Conservation (phyloP, 2,329 filamentous ascomycete species). For the Diplocarpon rosae region DNA sequence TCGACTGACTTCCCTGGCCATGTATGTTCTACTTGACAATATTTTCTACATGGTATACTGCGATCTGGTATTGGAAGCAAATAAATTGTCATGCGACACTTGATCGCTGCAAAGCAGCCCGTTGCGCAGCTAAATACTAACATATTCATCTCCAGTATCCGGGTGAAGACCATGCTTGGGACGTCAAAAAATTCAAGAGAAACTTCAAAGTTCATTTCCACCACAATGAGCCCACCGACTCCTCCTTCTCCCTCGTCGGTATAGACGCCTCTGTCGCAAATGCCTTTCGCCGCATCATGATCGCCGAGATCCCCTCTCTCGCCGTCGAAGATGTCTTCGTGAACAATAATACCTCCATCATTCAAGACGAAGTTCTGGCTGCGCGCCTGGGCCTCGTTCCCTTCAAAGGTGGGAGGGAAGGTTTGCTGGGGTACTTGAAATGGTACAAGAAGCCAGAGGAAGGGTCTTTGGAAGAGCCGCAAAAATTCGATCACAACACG, state of each 20-base stretch:
- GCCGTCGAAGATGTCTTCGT: constrained; percentile 92
- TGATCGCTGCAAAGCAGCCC: too few relatives aligned
- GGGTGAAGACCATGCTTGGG: constrained; percentile 76
- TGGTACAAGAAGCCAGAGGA: constrained; percentile 66
- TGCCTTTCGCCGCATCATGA: constrained; percentile 90
- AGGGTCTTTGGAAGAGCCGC: constrained; percentile 44
- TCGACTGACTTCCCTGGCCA: constrained; percentile 77
- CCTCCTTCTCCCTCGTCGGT: constrained; percentile 84
- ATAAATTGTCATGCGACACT: too few relatives aligned
- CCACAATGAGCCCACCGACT: constrained; percentile 64
- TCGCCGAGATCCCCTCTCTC: constrained; percentile 86
- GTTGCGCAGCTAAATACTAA: neutral
- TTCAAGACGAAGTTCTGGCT: constrained; percentile 93
- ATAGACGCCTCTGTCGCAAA: constrained; percentile 91
- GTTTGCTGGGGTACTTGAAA: constrained; percentile 65
- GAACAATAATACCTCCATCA: constrained; percentile 92
- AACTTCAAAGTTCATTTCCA: constrained; percentile 72
- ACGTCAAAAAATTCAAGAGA: constrained; percentile 59
- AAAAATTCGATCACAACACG: constrained; percentile 74
- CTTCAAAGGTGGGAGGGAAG: constrained; percentile 67
- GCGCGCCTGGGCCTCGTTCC: constrained; percentile 86
- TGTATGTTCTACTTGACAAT: neutral
- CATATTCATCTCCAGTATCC: constrained; percentile 31
- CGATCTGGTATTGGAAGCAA: too few relatives aligned
- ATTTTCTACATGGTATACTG: neutral